A percentile compares a stretch with the other conserved stretches of the same genome.
Conservation (phyloP, 352 stramenopile genomes). For the Pythium pyrilobum region DNA sequence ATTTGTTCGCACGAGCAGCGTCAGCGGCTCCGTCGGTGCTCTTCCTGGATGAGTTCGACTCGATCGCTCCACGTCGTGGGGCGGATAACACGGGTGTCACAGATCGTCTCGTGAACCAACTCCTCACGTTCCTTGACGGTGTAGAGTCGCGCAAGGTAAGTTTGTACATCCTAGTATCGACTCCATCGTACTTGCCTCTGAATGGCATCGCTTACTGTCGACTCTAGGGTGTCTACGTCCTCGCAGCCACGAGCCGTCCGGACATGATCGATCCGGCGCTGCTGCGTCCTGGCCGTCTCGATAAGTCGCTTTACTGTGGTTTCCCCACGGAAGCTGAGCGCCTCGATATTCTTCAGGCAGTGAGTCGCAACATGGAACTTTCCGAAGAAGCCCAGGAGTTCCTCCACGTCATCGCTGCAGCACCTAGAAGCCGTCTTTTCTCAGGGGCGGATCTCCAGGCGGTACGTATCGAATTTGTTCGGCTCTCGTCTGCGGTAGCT, state of each 20-base stretch:
- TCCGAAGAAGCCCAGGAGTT: conserved; percentile 58
- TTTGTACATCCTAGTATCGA: no score
- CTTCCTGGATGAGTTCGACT: conserved; percentile 93
- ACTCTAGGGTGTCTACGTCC: conserved; percentile 91
- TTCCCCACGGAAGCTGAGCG: conserved; percentile 81
- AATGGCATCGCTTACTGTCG: no score
- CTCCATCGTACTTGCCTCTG: no score
- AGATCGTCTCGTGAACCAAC: conserved; percentile 97
- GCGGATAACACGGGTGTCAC: conserved; percentile 94
- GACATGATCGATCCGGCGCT: conserved; percentile 97
- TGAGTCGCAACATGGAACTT: conserved; percentile 77
- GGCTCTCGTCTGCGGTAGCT: no score
- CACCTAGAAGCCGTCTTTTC: conserved; percentile 77
- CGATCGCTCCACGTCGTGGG: conserved; percentile 91
- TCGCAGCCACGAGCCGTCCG: conserved; percentile 94
- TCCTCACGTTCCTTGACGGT: conserved; percentile 97
- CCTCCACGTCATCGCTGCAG: conserved; percentile 60
- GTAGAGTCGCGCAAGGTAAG: conserved; percentile 87
- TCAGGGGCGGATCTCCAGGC: conserved; percentile 92
- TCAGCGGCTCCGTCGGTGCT: conserved; percentile 74
- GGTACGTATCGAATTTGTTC: conserved; percentile 42
- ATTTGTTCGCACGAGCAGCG: conserved; percentile 76
- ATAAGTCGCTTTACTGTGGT: conserved; percentile 93
- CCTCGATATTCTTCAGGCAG: conserved; percentile 71
- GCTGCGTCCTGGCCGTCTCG: conserved; percentile 90